Evolutionary conservation across 352 stramenopile species (phyloP).

Genomic region (Pythium myriotylum): DNA sequence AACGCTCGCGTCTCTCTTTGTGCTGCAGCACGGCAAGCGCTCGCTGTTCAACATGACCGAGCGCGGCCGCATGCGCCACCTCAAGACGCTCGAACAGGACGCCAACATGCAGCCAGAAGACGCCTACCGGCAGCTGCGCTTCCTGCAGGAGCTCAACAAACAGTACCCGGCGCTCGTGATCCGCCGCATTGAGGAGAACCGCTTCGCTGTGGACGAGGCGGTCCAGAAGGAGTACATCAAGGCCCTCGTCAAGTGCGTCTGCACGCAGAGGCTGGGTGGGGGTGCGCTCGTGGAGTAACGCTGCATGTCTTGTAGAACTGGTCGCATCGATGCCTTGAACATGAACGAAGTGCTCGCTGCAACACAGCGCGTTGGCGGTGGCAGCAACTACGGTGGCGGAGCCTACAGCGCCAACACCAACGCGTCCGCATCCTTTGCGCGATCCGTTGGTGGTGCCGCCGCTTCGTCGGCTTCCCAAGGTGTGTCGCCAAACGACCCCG

Average conservation of each 20-base stretch:
- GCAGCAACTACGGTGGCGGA: conserved; percentile 11
- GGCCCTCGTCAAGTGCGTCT: conserved; percentile 76
- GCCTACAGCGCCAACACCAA: not conserved
- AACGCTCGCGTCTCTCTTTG: too few relatives aligned
- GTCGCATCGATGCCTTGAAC: conserved; percentile 79
- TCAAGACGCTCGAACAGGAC: conserved; percentile 84
- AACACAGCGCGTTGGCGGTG: conserved; percentile 33
- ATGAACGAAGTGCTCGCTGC: conserved; percentile 55
- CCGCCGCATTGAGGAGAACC: conserved; percentile 81
- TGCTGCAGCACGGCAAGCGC: conserved; percentile 33
- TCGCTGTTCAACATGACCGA: conserved; percentile 84
- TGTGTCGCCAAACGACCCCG: conserved; percentile 68
- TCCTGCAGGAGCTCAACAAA: conserved; percentile 89
- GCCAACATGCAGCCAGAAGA: conserved; percentile 80
- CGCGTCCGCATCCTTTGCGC: conserved; percentile 10
- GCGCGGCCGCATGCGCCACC: conserved; percentile 72
- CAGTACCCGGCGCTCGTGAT: conserved; percentile 83
- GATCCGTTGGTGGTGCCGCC: conserved; percentile 22
- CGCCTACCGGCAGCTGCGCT: conserved; percentile 74
- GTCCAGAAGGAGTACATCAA: conserved; percentile 91
- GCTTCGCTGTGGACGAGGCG: conserved; percentile 79
- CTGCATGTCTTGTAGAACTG: conserved; percentile 37
- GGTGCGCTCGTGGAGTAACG: too few relatives aligned
- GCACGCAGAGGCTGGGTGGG: not conserved
- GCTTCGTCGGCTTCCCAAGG: conserved; percentile 44